Conservation (phyloP, 2,329 filamentous ascomycete species). For the Colletotrichum chlorophyti region DNA sequence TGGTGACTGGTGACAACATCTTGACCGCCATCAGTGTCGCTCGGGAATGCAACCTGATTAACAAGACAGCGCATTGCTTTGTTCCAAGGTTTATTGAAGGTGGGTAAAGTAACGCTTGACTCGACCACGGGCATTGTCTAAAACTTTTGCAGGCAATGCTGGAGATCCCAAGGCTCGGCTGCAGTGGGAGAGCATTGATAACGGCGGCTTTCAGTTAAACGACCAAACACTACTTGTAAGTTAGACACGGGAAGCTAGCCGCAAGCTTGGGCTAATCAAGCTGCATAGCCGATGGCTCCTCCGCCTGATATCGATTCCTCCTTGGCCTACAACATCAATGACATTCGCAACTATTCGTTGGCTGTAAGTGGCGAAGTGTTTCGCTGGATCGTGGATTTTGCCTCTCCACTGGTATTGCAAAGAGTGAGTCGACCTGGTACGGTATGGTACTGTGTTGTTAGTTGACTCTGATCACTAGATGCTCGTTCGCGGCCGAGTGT, state of each 20-base stretch:
- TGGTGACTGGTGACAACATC: conserved; percentile 99
- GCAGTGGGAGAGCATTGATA: conserved; percentile 94
- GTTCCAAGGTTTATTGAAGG: conserved; percentile 86
- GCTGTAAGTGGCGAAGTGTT: conserved; percentile 95
- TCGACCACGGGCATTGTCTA: no score
- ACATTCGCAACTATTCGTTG: conserved; percentile 83
- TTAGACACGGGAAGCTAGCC: background rate
- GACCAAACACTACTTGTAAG: conserved; percentile 74
- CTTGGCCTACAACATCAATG: conserved; percentile 82
- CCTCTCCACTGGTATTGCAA: conserved; percentile 78
- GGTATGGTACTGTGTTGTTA: no score
- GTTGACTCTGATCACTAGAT: conserved; percentile 59
- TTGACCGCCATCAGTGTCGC: conserved; percentile 96
- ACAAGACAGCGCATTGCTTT: conserved; percentile 85
- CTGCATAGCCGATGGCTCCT: conserved; percentile 70
- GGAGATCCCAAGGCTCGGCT: conserved; percentile 77
- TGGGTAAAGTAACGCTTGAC: conserved; percentile 33
- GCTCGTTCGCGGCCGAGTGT: conserved; percentile 90
- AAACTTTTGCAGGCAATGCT: conserved; percentile 62
- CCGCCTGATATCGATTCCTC: conserved; percentile 79
- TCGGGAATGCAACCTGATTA: conserved; percentile 84
- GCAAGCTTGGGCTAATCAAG: background rate
- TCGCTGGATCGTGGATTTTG: conserved; percentile 94
- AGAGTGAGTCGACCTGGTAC: conserved; percentile 59
- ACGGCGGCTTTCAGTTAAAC: conserved; percentile 79